phyloP scores from a whole-genome alignment of 208 protist genomes.

The Crithidia acanthocephali region DNA sequence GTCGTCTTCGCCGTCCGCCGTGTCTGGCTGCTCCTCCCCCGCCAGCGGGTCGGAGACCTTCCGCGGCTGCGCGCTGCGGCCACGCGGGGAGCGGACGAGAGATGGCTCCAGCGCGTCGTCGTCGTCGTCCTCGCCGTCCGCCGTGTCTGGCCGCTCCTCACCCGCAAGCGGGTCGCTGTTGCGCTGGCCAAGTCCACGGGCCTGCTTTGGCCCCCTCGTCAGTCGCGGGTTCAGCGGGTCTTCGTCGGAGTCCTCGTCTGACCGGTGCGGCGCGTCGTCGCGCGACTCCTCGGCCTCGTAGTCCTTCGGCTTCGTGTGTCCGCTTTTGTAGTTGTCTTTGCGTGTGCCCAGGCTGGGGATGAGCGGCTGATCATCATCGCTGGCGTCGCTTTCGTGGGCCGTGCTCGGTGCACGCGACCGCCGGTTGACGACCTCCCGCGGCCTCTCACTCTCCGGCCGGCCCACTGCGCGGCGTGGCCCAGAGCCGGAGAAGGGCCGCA shows the following conservation, averaged over 20 bases:
- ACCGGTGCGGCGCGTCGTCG: conserved; percentile 9
- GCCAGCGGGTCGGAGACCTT: background rate
- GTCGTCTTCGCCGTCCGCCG: background rate
- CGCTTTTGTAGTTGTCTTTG: conserved; percentile 22
- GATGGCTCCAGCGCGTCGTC: conserved; percentile 5
- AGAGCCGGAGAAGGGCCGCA: background rate
- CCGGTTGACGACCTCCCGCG: background rate
- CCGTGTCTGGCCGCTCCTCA: background rate
- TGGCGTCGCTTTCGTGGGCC: conserved; percentile 7
- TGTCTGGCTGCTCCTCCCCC: background rate
- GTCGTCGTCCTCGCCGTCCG: conserved; percentile 1
- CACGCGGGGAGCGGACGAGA: background rate
- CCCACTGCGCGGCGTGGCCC: conserved; percentile 1
- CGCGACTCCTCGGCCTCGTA: conserved; percentile 14
- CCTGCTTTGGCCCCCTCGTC: conserved; percentile 6
- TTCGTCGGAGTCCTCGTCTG: background rate
- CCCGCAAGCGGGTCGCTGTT: conserved; percentile 19
- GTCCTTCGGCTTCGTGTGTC: conserved; percentile 11
- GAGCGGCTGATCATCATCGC: conserved; percentile 3
- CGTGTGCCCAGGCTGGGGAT: conserved; percentile 21
- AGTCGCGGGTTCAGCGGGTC: background rate
- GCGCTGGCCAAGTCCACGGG: background rate
- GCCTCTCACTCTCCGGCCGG: background rate
- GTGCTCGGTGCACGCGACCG: background rate
- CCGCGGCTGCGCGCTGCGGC: conserved; percentile 2